A percentile compares a stretch with the other conserved stretches of the same genome.
These are phyloP conservation scores for Raphidocelis subcapitata DNA, from an alignment of 139 green algal genomes.

Conservation along the genomic window DNA sequence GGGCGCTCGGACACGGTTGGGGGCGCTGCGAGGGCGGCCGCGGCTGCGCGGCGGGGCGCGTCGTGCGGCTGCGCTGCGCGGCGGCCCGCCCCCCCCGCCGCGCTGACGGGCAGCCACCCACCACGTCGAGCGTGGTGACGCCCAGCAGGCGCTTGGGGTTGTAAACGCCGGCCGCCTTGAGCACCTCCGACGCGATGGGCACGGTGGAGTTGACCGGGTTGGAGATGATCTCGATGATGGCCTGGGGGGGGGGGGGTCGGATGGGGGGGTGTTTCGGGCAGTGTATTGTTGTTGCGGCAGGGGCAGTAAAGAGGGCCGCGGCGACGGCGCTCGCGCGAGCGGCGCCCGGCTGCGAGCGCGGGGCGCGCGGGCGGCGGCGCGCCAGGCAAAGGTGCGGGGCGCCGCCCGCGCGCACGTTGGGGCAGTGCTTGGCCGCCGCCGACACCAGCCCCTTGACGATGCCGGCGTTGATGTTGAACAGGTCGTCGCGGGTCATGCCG, in stretches of 20 bases:
- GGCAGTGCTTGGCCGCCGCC: conserved; percentile 86
- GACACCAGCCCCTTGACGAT: conserved; percentile 91
- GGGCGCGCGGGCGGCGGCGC: no score
- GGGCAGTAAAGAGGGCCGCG: conserved; percentile 88
- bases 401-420: conserved; percentile 64
- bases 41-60: no score
- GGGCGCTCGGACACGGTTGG: no score
- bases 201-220: conserved; percentile 99
- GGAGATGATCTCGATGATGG: conserved; percentile 91
- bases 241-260: neutral
- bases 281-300: conserved; percentile 72
- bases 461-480: conserved; percentile 97
- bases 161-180: conserved; percentile 82
- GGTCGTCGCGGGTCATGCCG: conserved; percentile 98
- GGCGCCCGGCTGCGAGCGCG: no score
- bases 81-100: neutral
- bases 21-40: conserved; percentile 75
- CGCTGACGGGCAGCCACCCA: no score
- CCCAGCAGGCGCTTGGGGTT: conserved; percentile 89
- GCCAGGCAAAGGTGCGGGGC: no score
- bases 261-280: conserved; percentile 50
- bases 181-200: conserved; percentile 93
- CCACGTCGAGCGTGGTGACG: conserved; percentile 96
- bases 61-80: conserved; percentile 65
- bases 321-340: conserved; percentile 99